Evolutionary conservation across 2,329 filamentous ascomycete genomes (phyloP).

Genomic region (Macrophomina tecta): DNA sequence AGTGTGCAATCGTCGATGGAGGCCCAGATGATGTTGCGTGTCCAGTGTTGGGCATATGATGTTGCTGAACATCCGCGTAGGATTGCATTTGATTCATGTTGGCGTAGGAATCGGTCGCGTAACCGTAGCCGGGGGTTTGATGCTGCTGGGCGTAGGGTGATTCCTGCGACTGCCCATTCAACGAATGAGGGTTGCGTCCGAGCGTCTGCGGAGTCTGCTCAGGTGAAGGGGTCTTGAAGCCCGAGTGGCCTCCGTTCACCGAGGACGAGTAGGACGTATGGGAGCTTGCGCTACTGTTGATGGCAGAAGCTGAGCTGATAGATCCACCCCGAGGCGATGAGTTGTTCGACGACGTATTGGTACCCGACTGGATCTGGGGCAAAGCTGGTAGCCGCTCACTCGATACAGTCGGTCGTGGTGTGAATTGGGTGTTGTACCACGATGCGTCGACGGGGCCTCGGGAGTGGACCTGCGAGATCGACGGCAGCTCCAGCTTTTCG

Average conservation of each 20-base stretch:
- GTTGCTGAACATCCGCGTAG: constrained; percentile 83
- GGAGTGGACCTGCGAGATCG: constrained; percentile 81
- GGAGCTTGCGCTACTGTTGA: constrained; percentile 58
- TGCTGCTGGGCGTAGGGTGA: constrained; percentile 48
- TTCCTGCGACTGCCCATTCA: constrained; percentile 47
- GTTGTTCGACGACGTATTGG: constrained; percentile 70
- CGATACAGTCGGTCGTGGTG: constrained; percentile 70
- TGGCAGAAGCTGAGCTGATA: constrained; percentile 65
- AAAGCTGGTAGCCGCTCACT: constrained; percentile 76
- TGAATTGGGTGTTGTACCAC: constrained; percentile 72
- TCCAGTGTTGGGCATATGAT: constrained; percentile 79
- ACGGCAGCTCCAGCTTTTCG: constrained; percentile 95
- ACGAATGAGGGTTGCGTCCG: constrained; percentile 42
- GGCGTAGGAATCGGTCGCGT: constrained; percentile 48
- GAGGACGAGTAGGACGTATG: constrained; percentile 64
- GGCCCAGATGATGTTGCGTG: constrained; percentile 79
- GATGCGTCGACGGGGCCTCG: constrained; percentile 74
- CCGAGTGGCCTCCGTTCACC: constrained; percentile 58
- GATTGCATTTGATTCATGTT: constrained; percentile 82
- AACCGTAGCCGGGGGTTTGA: constrained; percentile 40
- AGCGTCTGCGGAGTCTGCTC: constrained; percentile 61
- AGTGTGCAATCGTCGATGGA: constrained; percentile 74
- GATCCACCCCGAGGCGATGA: constrained; percentile 79
- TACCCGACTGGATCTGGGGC: constrained; percentile 69
- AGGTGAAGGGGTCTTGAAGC: constrained; percentile 79